Conservation (phyloP, 768 basidiomycete species). For the Lactarius quietus region DNA sequence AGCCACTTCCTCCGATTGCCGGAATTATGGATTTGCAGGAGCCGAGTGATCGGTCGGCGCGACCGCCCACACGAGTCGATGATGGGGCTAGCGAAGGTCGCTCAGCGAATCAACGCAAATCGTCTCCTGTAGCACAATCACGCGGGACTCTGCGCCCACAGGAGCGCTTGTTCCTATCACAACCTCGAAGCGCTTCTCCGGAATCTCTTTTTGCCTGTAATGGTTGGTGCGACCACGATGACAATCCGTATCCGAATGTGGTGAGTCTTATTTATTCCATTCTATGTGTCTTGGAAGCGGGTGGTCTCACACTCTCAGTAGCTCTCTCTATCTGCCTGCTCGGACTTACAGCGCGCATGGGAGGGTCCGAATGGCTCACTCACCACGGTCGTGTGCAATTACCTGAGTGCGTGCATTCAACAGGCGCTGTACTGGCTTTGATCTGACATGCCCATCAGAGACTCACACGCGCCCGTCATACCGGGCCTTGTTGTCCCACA, state of each 20-base stretch:
- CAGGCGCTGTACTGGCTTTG: not conserved
- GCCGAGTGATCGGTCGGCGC: not conserved
- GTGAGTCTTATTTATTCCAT: conserved; percentile 15
- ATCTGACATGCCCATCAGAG: conserved; percentile 15
- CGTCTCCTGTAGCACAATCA: not conserved
- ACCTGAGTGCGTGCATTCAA: conserved; percentile 14
- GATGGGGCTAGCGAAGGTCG: not conserved
- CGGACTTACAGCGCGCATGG: conserved; percentile 29
- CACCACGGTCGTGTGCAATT: conserved; percentile 24
- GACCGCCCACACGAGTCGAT: not conserved
- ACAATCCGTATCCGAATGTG: conserved; percentile 9
- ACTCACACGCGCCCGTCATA: conserved; percentile 7
- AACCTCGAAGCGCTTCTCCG: conserved; percentile 24
- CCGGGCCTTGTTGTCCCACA: conserved; percentile 14
- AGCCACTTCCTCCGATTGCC: not conserved
- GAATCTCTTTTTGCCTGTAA: conserved; percentile 20
- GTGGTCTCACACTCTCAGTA: not conserved
- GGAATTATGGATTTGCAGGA: not conserved
- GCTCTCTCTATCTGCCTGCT: conserved; percentile 28
- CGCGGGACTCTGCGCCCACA: not conserved
- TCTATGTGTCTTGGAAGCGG: not conserved
- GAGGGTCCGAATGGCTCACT: conserved; percentile 28
- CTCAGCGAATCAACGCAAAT: not conserved
- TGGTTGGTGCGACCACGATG: conserved; percentile 24
- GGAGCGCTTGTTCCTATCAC: conserved; percentile 3